These are phyloP conservation scores for Pisolithus albus DNA, from an alignment of 768 basidiomycete species.

Conservation along the genomic window DNA sequence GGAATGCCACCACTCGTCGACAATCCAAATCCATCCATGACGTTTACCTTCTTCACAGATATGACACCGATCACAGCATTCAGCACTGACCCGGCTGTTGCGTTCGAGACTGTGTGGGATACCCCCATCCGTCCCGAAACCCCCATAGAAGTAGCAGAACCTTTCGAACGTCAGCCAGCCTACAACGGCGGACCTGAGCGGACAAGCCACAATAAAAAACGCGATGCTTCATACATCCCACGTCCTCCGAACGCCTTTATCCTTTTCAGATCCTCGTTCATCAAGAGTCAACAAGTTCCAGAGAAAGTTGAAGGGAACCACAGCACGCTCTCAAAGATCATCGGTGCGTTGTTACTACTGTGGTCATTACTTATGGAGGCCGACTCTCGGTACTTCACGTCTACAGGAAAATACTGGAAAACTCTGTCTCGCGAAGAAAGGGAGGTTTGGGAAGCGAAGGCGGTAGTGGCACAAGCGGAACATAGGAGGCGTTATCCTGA, in stretches of 20 bases:
- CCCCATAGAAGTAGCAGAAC: constrained; percentile 10
- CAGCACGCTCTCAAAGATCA: constrained; percentile 74
- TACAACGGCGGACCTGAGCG: constrained; percentile 30
- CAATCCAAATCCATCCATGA: constrained; percentile 44
- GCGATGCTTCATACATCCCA: constrained; percentile 70
- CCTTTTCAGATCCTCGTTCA: constrained; percentile 75
- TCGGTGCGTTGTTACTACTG: constrained; percentile 39
- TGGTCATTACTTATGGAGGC: neutral
- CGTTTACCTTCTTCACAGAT: constrained; percentile 58
- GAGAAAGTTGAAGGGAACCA: constrained; percentile 77
- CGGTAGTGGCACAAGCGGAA: constrained; percentile 61
- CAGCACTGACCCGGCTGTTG: constrained; percentile 27
- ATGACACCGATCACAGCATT: constrained; percentile 50
- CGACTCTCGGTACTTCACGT: neutral
- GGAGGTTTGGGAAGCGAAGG: constrained; percentile 72
- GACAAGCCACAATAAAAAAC: constrained; percentile 51
- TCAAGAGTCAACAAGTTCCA: constrained; percentile 65
- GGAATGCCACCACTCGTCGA: constrained; percentile 49
- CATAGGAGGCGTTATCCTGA: constrained; percentile 71
- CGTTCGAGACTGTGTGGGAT: constrained; percentile 30
- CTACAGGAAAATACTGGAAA: constrained; percentile 66
- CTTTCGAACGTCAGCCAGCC: constrained; percentile 13
- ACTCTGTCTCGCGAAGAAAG: constrained; percentile 60
- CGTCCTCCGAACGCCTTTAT: constrained; percentile 84
- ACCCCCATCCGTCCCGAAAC: constrained; percentile 16